Conservation (phyloP, 176 grass and related monocot species). For the Triticum timopheevii region DNA sequence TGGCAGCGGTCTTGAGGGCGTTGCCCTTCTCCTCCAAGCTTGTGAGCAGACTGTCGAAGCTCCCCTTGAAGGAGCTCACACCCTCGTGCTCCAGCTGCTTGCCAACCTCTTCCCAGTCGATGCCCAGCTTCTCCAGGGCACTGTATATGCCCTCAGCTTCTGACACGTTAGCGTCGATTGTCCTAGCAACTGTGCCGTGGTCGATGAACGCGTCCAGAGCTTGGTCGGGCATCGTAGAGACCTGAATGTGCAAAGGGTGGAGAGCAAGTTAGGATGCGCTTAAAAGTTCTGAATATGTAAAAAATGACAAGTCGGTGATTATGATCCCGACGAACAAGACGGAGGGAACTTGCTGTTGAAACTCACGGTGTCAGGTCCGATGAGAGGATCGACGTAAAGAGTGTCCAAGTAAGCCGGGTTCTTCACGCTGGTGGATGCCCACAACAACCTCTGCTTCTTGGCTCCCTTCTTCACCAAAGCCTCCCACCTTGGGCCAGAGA, state of each 20-base stretch:
- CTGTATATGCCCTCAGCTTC: constrained; percentile 88
- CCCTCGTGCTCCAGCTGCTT: constrained; percentile 87
- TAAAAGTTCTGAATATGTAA: neutral
- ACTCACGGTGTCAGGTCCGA: constrained; percentile 93
- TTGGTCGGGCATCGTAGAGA: constrained; percentile 98
- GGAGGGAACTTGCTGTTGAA: neutral
- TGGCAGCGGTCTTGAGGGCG: constrained; percentile 55
- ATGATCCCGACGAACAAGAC: neutral
- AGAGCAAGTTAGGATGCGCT: neutral
- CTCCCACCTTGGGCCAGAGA: constrained; percentile 97
- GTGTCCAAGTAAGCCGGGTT: constrained; percentile 95
- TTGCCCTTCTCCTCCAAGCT: constrained; percentile 86
- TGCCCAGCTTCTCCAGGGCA: constrained; percentile 91
- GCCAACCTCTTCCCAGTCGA: constrained; percentile 76
- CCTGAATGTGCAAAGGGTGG: constrained; percentile 51
- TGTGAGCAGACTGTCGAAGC: constrained; percentile 85
- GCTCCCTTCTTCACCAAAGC: constrained; percentile 98
- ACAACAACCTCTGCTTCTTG: constrained; percentile 94
- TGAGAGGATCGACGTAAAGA: constrained; percentile 95
- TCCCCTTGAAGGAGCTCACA: constrained; percentile 92
- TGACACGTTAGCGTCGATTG: constrained; percentile 77
- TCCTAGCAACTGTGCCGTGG: constrained; percentile 82
- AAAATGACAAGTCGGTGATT: neutral
- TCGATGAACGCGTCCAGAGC: constrained; percentile 85
- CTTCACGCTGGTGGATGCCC: constrained; percentile 97